Evolutionary conservation across 805 yeast genomes (phyloP), one percentile per base, ranked within the genome.

Genomic region (Wickerhamomyces alni): DNA sequence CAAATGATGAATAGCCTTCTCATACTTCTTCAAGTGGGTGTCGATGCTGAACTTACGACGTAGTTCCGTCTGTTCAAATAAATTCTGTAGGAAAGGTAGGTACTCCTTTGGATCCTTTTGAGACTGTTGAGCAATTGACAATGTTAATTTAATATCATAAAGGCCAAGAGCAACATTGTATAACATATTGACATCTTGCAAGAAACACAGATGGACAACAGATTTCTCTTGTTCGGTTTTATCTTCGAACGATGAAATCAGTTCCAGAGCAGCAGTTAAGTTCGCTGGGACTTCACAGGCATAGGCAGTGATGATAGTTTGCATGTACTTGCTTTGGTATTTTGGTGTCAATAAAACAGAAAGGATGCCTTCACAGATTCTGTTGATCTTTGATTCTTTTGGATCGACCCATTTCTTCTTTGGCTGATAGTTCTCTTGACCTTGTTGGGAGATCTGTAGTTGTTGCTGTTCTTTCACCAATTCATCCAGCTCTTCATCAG

Each of bases 91-190:
- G 61, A 93, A 93, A 37, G 99, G 96, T 38, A 93, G 66, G 51
- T 93, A 93, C 61, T 93, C 99, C 54, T 89, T 87, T 18, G 99
- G 99, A 64, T 93, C 99, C 70, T 83, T 89, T 61, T 91, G 98
- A 0, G 97, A 88, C 55, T 88, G 93, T 58, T 94, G 98, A 0
- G 99, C 99, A 43, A 93, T 80, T 11, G 74, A 70, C 41, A 93
- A 70, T 0, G 98, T 77, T 52, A 91, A 66, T 41, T 80, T 80
- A 31, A 93, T 80, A 57, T 93, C 83, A 54, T 93, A 93, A 17
- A 84, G 65, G 2, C 94, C 83, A 42, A 93, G 70, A 0, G 97
- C 84, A 16, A 81, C 79, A 35, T 80, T 72, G 62, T 91, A 93
- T 17, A 93, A 70, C 44, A 75, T 67, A 55, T 87, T 87, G 28